These are phyloP conservation scores for Nitzschia sp. DNA, from an alignment of 108 stramenopile species.

Conservation along the genomic window DNA sequence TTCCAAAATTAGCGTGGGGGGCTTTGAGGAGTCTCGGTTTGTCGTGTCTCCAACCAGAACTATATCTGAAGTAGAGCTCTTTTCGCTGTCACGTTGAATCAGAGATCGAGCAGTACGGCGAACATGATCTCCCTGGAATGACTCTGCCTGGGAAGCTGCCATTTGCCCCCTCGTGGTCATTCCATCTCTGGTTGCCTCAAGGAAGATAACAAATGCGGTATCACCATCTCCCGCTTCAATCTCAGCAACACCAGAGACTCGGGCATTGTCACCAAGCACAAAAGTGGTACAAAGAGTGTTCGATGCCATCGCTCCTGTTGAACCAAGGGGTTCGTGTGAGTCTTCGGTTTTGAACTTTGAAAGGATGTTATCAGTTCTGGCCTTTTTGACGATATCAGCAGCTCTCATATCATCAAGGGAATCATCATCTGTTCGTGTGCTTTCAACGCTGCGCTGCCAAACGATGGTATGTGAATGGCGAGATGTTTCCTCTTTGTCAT, in stretches of 20 bases:
- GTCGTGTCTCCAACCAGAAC: not conserved
- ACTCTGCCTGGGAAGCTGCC: not conserved
- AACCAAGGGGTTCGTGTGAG: not conserved
- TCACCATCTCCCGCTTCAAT: conserved; percentile 16
- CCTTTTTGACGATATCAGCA: not conserved
- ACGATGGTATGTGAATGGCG: not conserved
- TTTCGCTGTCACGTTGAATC: not conserved
- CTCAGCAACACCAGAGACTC: not conserved
- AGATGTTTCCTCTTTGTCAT: not conserved
- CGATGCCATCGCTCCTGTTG: not conserved
- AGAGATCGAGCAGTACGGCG: not conserved
- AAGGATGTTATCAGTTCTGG: conserved; percentile 3
- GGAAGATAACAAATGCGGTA: conserved; percentile 10
- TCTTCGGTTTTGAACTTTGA: not conserved
- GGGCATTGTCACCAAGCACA: conserved; percentile 16
- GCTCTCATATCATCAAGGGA: not conserved
- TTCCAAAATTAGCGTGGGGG: conserved; percentile 1
- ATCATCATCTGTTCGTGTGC: not conserved
- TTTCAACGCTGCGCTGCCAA: conserved; percentile 3
- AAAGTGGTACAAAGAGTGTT: not conserved
- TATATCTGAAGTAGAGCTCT: not conserved
- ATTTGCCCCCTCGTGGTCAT: conserved; percentile 3
- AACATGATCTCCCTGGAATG: not conserved
- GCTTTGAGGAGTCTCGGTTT: not conserved
- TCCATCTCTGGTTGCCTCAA: not conserved